These are phyloP conservation scores for Syncephalis plumigaleata DNA, from an alignment of 371 early-diverging fungal species.

Conservation along the genomic window DNA sequence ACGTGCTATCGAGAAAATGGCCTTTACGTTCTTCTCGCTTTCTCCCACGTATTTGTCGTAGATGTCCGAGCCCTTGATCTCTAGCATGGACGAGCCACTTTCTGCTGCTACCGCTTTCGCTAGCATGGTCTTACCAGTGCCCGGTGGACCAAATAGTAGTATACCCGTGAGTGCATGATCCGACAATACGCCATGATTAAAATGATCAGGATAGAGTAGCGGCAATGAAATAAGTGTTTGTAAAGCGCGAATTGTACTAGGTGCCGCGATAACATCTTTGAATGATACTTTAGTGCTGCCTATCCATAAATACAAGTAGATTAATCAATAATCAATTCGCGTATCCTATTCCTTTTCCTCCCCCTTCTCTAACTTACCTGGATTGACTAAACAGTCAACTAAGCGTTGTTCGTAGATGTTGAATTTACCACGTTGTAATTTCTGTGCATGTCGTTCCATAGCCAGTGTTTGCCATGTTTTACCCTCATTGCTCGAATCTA, in stretches of 20 bases:
- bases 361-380: constrained; percentile 21
- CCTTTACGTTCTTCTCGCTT: constrained; percentile 86
- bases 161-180: constrained; percentile 86
- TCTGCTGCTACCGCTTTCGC: constrained; percentile 80
- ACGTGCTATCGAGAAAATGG: constrained; percentile 72
- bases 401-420: constrained; percentile 33
- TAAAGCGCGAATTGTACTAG: constrained; percentile 53
- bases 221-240: constrained; percentile 79
- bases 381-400: constrained; percentile 39
- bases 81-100: constrained; percentile 62
- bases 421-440: constrained; percentile 9
- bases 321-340: too few relatives aligned
- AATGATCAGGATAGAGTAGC: constrained; percentile 61
- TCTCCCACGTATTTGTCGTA: constrained; percentile 93
- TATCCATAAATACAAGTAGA: constrained; percentile 3
- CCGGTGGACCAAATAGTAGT: constrained; percentile 92
- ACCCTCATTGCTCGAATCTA: constrained; percentile 6
- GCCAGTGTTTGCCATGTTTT: not conserved
- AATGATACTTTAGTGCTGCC: constrained; percentile 41
- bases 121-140: constrained; percentile 94
- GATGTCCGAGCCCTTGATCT: constrained; percentile 94
- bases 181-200: constrained; percentile 61
- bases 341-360: too few relatives aligned
- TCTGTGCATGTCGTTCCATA: constrained; percentile 1
- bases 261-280: constrained; percentile 33